These are phyloP conservation scores for Myrmaecium sp. DNA, from an alignment of 2,329 filamentous ascomycete genomes.

Conservation along the genomic window DNA sequence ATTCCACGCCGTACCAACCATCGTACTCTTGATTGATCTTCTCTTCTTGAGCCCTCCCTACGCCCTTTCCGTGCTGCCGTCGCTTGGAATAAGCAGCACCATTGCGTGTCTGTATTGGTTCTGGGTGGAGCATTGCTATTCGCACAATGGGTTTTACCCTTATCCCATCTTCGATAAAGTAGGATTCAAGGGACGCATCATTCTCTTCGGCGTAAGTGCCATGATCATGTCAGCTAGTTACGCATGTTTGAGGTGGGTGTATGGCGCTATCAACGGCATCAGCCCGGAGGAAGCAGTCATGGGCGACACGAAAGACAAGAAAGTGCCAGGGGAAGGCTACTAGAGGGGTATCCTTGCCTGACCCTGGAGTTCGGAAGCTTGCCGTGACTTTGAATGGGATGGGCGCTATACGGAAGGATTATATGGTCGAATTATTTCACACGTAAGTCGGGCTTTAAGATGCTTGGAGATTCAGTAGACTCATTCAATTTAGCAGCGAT, in stretches of 20 bases:
- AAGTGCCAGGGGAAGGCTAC: too few species aligned
- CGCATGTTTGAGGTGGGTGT: constrained; percentile 49
- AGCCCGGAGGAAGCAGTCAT: constrained; percentile 4
- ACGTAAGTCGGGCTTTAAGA: too few species aligned
- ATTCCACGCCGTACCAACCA: constrained; percentile 48
- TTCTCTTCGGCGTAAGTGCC: constrained; percentile 55
- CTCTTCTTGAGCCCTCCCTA: constrained; percentile 57
- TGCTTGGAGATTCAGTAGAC: too few species aligned
- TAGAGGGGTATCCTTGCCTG: too few species aligned
- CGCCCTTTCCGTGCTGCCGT: constrained; percentile 44
- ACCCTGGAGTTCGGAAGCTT: too few species aligned
- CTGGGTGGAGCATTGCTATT: constrained; percentile 60
- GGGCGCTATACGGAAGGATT: too few species aligned
- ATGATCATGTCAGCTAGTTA: constrained; percentile 56
- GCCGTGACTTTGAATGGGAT: too few species aligned
- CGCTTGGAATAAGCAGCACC: constrained; percentile 38
- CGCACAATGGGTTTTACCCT: constrained; percentile 57
- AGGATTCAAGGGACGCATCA: constrained; percentile 44
- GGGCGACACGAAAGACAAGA: neutral
- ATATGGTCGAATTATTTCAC: too few species aligned
- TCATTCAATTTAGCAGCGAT: too few species aligned
- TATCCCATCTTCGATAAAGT: constrained; percentile 70
- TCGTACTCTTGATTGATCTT: constrained; percentile 48
- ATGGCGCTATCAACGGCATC: constrained; percentile 47
- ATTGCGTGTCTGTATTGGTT: constrained; percentile 56